A percentile compares a stretch with the other conserved stretches of the same genome.
Conservation (phyloP, 2,329 filamentous ascomycete genomes). For the Hypoxylon sp. region DNA sequence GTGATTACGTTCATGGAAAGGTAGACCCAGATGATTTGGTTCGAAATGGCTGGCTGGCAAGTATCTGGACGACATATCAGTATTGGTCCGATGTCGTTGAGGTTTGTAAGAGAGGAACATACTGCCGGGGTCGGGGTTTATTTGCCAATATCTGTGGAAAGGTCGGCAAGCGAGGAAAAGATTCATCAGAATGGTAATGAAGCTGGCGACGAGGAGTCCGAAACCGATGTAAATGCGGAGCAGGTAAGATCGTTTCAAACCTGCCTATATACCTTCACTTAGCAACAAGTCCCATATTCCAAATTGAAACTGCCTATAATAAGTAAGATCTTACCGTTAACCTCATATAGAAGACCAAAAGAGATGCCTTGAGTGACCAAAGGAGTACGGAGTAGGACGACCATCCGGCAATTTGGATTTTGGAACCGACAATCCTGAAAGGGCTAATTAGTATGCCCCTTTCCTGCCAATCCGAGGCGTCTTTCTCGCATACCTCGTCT, state of each 20-base stretch:
- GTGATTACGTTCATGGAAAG: slow-evolving; percentile 67
- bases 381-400: slow-evolving; percentile 65
- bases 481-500: slow-evolving; percentile 44
- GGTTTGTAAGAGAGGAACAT: slow-evolving; percentile 43
- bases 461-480: background rate
- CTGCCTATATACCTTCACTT: slow-evolving; percentile 49
- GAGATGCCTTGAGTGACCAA: slow-evolving; percentile 66
- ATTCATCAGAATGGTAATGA: slow-evolving; percentile 60
- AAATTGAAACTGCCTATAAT: background rate
- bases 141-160: slow-evolving; percentile 66
- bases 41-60: slow-evolving; percentile 63
- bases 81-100: slow-evolving; percentile 25
- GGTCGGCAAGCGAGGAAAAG: slow-evolving; percentile 64
- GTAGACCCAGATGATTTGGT: slow-evolving; percentile 62
- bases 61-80: slow-evolving; percentile 52
- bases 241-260: slow-evolving; percentile 57
- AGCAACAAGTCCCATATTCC: slow-evolving; percentile 16
- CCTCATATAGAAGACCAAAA: slow-evolving; percentile 67
- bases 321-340: slow-evolving; percentile 55
- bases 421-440: slow-evolving; percentile 62
- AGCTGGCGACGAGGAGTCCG: slow-evolving; percentile 59
- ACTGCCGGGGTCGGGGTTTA: slow-evolving; percentile 67
- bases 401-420: slow-evolving; percentile 68
- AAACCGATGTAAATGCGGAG: slow-evolving; percentile 63
- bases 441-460: slow-evolving; percentile 16